phyloP scores from a whole-genome alignment of 2,329 filamentous ascomycete species.

The Colletotrichum musae region DNA sequence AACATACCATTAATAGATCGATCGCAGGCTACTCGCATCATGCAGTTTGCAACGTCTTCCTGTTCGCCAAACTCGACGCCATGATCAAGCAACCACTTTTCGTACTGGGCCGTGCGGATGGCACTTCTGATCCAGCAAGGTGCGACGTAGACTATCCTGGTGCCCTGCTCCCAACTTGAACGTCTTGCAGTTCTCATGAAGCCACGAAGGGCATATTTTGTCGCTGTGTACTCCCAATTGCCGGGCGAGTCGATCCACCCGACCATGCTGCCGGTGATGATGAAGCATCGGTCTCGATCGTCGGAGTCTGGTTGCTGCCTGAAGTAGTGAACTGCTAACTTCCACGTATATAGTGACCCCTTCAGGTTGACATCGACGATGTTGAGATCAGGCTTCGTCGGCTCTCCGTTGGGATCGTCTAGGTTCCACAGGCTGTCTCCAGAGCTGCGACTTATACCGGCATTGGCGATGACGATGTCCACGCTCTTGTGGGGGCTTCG shows the following conservation, averaged over 20 bases:
- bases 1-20: slow-evolving; percentile 49
- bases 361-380: slow-evolving; percentile 58
- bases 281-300: slow-evolving; percentile 61
- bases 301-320: slow-evolving; percentile 54
- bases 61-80: slow-evolving; percentile 58
- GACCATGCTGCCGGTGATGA: slow-evolving; percentile 64
- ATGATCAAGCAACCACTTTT: slow-evolving; percentile 54
- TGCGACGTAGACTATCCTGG: slow-evolving; percentile 62
- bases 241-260: slow-evolving; percentile 62
- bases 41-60: slow-evolving; percentile 50
- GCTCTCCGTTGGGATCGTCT: slow-evolving; percentile 49
- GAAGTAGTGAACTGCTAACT: slow-evolving; percentile 63
- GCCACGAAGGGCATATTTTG: slow-evolving; percentile 60
- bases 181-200: slow-evolving; percentile 58
- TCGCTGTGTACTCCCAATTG: slow-evolving; percentile 58
- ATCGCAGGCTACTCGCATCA: slow-evolving; percentile 52
- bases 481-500: slow-evolving; percentile 55
- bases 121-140: slow-evolving; percentile 58
- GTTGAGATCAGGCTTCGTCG: slow-evolving; percentile 56
- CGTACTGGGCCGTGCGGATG: slow-evolving; percentile 56
- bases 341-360: slow-evolving; percentile 61
- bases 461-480: slow-evolving; percentile 64
- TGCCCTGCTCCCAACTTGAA: slow-evolving; percentile 56
- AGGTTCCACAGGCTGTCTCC: slow-evolving; percentile 56
- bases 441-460: slow-evolving; percentile 56